Percentiles rank a stretch among this genome's conserved stretches.
phyloP scores from a whole-genome alignment of 1,284 basidiomycete species.

The Tausonia pullulans region DNA sequence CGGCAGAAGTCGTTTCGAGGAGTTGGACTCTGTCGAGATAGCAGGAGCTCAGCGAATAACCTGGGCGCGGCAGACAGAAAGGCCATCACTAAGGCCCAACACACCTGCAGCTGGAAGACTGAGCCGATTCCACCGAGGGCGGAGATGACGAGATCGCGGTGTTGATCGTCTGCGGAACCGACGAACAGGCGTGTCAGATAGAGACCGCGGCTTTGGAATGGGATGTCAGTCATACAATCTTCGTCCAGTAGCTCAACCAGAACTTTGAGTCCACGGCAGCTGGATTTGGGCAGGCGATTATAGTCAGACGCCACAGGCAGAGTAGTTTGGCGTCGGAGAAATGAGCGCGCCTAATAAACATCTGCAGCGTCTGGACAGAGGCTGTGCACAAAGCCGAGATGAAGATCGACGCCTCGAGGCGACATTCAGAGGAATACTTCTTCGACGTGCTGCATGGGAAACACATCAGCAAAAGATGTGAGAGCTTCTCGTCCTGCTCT shows the following conservation, averaged over 20 bases:
- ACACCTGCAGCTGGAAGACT: conserved; percentile 74
- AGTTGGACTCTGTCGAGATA: conserved; percentile 59
- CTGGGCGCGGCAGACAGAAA: neutral
- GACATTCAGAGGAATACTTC: conserved; percentile 82
- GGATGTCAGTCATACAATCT: conserved; percentile 51
- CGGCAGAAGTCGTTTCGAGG: conserved; percentile 97
- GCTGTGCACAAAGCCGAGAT: conserved; percentile 85
- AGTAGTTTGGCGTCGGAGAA: conserved; percentile 6
- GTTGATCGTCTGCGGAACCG: conserved; percentile 42
- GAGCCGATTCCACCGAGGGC: conserved; percentile 88
- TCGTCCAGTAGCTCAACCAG: conserved; percentile 93
- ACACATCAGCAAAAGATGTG: too few species aligned
- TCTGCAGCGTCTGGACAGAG: conserved; percentile 84
- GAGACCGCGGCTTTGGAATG: neutral
- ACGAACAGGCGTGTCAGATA: too few species aligned
- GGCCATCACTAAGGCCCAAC: neutral
- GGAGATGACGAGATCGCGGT: conserved; percentile 76
- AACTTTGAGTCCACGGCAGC: conserved; percentile 84
- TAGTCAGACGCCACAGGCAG: neutral
- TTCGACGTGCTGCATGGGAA: conserved; percentile 61
- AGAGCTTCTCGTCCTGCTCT: conserved; percentile 6
- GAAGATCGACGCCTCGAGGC: conserved; percentile 90
- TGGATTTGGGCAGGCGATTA: conserved; percentile 26
- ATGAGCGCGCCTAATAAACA: conserved; percentile 71
- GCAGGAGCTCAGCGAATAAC: neutral